These are phyloP conservation scores for Lactuca saligna DNA, from an alignment of 129 eudicot species.

Conservation along the genomic window DNA sequence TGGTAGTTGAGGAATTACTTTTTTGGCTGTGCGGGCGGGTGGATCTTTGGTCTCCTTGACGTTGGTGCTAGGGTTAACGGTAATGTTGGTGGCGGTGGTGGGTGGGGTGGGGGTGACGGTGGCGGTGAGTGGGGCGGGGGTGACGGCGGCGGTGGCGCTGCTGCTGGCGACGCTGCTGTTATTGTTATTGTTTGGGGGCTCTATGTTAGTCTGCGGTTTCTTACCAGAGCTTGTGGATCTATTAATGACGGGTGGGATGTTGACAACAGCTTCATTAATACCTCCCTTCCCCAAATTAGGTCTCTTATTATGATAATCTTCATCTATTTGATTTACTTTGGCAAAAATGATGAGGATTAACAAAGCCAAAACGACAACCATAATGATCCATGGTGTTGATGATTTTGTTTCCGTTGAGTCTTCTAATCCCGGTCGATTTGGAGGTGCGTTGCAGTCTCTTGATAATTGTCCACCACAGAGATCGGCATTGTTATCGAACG, in stretches of 20 bases:
- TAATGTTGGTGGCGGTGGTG: not conserved
- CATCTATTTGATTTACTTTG: conserved; percentile 31
- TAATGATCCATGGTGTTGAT: conserved; percentile 40
- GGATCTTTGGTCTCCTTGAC: conserved; percentile 8
- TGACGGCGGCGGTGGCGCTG: not conserved
- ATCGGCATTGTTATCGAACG: conserved; percentile 48
- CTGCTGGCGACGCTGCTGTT: conserved; percentile 11
- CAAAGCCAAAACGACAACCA: conserved; percentile 44
- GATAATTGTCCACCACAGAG: conserved; percentile 51
- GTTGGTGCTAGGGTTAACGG: not conserved
- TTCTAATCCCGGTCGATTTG: not conserved
- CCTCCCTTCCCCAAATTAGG: conserved; percentile 37
- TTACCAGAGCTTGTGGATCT: conserved; percentile 1
- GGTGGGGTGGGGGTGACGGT: not conserved
- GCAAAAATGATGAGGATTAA: conserved; percentile 40
- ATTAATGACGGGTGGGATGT: conserved; percentile 29
- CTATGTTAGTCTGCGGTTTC: conserved; percentile 28
- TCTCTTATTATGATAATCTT: conserved; percentile 6
- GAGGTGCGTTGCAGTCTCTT: conserved; percentile 33
- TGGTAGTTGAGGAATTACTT: not conserved
- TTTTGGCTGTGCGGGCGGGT: conserved; percentile 10
- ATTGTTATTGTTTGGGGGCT: not conserved
- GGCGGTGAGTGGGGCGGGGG: not conserved
- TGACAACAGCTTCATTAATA: conserved; percentile 44
- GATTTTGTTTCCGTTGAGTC: not conserved